Conservation (phyloP, 2,329 filamentous ascomycete genomes). For the Myriangium duriaei region DNA sequence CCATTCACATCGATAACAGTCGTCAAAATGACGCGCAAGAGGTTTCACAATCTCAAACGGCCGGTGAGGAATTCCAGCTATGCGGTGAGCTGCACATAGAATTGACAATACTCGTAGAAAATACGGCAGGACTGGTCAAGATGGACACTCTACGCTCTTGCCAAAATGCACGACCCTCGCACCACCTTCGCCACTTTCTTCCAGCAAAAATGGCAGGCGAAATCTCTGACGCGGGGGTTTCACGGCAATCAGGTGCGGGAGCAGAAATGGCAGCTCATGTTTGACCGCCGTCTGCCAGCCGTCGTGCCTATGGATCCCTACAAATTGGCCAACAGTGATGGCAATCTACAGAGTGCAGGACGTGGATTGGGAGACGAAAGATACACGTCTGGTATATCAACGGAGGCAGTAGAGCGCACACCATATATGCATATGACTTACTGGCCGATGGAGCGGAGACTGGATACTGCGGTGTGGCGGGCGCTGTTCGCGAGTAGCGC, state of each 20-base stretch:
- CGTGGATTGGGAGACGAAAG: constrained; percentile 51
- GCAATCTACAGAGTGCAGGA: constrained; percentile 69
- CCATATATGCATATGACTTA: constrained; percentile 97
- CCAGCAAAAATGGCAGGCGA: constrained; percentile 96
- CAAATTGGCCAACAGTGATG: constrained; percentile 71
- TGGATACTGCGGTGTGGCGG: constrained; percentile 91
- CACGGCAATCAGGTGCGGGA: constrained; percentile 93
- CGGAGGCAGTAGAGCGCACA: constrained; percentile 38
- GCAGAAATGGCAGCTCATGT: constrained; percentile 88
- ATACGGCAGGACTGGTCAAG: constrained; percentile 94
- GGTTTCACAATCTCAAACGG: constrained; percentile 51
- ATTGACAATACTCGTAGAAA: constrained; percentile 47
- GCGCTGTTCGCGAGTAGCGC: constrained; percentile 89
- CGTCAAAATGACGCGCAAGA: constrained; percentile 27
- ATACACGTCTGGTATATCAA: constrained; percentile 6
- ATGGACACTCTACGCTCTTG: constrained; percentile 87
- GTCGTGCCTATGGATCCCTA: constrained; percentile 74
- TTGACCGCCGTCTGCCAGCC: constrained; percentile 65
- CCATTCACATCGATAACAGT: not conserved
- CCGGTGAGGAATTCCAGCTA: constrained; percentile 12
- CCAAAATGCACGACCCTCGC: constrained; percentile 37
- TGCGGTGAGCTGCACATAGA: constrained; percentile 1
- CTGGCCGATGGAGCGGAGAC: constrained; percentile 74
- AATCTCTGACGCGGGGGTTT: constrained; percentile 70
- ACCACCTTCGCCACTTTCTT: constrained; percentile 59